Evolutionary conservation across 2,329 filamentous ascomycete species (phyloP).

Genomic region (Stagonosporopsis vannaccii): DNA sequence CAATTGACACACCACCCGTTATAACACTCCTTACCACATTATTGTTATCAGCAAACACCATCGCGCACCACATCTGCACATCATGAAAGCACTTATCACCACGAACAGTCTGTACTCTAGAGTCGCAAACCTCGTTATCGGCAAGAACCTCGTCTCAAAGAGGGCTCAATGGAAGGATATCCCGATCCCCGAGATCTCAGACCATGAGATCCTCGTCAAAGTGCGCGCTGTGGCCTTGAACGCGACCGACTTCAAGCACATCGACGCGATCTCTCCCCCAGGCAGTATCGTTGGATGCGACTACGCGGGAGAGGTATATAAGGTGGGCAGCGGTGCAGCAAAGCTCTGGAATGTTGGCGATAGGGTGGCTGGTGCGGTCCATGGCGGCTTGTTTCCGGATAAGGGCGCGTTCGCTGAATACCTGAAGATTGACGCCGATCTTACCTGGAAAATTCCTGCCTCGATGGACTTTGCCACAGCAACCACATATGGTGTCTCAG

Average conservation of each 20-base stretch:
- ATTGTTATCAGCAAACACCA: no score
- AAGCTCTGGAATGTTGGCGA: background rate
- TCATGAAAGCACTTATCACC: constrained; percentile 1
- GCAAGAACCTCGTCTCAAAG: background rate
- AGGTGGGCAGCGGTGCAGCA: background rate
- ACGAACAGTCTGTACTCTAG: constrained; percentile 1
- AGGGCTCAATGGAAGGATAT: constrained; percentile 1
- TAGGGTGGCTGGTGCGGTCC: background rate
- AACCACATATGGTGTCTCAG: background rate
- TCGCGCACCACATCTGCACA: background rate
- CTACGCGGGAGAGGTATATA: background rate
- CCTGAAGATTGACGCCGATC: background rate
- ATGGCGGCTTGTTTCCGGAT: background rate
- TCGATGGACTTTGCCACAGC: background rate
- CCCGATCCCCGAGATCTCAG: background rate
- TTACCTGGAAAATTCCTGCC: background rate
- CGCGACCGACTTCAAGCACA: constrained; percentile 1
- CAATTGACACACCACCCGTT: no score
- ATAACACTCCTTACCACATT: no score
- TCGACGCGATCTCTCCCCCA: background rate
- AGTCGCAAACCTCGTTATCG: background rate
- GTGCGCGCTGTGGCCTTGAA: background rate
- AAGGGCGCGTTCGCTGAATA: background rate
- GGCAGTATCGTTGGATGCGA: background rate
- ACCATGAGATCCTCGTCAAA: constrained; percentile 1